These are phyloP conservation scores for Dothidotthia symphoricarpi DNA, from an alignment of 2,329 filamentous ascomycete species.

Conservation along the genomic window DNA sequence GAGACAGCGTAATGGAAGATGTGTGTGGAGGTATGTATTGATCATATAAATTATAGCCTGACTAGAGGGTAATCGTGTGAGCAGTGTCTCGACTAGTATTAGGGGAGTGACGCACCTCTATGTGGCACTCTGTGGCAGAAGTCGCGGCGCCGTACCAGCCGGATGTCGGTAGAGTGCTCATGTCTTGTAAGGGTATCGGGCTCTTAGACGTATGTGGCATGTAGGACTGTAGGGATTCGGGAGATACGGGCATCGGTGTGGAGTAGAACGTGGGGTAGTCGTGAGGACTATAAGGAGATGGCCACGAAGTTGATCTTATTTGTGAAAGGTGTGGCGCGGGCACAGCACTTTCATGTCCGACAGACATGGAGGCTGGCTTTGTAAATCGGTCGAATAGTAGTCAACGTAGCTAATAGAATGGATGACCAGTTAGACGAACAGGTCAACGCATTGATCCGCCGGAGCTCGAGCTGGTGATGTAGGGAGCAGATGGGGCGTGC, in stretches of 20 bases:
- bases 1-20: conserved; percentile 27
- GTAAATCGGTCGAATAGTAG: conserved; percentile 10
- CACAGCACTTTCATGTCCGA: conserved; percentile 36
- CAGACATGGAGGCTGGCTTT: conserved; percentile 31
- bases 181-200: conserved; percentile 27
- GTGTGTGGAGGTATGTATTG: conserved; percentile 36
- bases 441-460: conserved; percentile 8
- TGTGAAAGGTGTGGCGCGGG: conserved; percentile 37
- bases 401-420: conserved; percentile 12
- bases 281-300: conserved; percentile 26
- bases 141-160: conserved; percentile 34
- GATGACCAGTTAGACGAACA: conserved; percentile 8
- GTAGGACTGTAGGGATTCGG: conserved; percentile 32
- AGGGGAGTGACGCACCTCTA: conserved; percentile 28
- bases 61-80: conserved; percentile 10
- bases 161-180: conserved; percentile 23
- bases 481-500: conserved; percentile 16
- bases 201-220: conserved; percentile 30
- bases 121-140: conserved; percentile 28
- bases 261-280: conserved; percentile 27
- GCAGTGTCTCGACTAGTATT: conserved; percentile 10
- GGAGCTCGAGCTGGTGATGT: conserved; percentile 11
- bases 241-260: conserved; percentile 35
- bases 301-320: conserved; percentile 28
- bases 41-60: conserved; percentile 30